Evolutionary conservation across 2,329 filamentous ascomycete species (phyloP).

Genomic region (Colletotrichum spaethianum): DNA sequence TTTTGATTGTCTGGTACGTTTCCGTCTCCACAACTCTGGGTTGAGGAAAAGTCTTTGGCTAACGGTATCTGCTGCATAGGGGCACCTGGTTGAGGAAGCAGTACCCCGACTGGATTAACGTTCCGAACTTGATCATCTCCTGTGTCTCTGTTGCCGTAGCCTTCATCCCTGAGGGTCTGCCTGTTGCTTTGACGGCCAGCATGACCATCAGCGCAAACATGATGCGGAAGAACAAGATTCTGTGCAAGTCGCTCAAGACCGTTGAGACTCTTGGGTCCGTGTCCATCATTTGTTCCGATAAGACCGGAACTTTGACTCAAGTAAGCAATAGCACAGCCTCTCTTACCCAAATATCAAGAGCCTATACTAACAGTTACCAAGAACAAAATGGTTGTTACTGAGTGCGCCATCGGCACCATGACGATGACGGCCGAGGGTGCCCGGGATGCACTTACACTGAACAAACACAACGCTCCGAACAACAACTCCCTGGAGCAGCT

Average conservation of each 20-base stretch:
- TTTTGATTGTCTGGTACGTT: slow-evolving; percentile 76
- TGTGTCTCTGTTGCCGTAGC: slow-evolving; percentile 81
- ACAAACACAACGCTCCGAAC: slow-evolving; percentile 45
- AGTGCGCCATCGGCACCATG: slow-evolving; percentile 71
- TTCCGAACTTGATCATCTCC: slow-evolving; percentile 79
- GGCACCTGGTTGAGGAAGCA: slow-evolving; percentile 77
- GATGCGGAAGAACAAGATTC: slow-evolving; percentile 82
- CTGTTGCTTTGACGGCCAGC: slow-evolving; percentile 78
- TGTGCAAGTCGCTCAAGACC: slow-evolving; percentile 85
- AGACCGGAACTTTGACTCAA: slow-evolving; percentile 79
- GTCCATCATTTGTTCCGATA: slow-evolving; percentile 82
- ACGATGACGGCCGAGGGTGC: slow-evolving; percentile 67
- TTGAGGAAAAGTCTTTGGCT: not conserved
- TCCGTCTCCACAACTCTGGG: slow-evolving; percentile 60
- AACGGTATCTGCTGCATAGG: slow-evolving; percentile 56
- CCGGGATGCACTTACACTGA: slow-evolving; percentile 54
- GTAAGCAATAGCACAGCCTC: slow-evolving; percentile 47
- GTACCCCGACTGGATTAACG: slow-evolving; percentile 80
- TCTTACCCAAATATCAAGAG: not conserved
- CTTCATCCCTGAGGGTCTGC: slow-evolving; percentile 82
- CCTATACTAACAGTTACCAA: slow-evolving; percentile 46
- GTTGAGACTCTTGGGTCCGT: slow-evolving; percentile 83
- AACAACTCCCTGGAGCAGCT: slow-evolving; percentile 69
- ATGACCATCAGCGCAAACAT: slow-evolving; percentile 83
- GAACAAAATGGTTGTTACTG: slow-evolving; percentile 82